Evolutionary conservation across 768 basidiomycete species (phyloP).

Genomic region (Leccinum imitatum): DNA sequence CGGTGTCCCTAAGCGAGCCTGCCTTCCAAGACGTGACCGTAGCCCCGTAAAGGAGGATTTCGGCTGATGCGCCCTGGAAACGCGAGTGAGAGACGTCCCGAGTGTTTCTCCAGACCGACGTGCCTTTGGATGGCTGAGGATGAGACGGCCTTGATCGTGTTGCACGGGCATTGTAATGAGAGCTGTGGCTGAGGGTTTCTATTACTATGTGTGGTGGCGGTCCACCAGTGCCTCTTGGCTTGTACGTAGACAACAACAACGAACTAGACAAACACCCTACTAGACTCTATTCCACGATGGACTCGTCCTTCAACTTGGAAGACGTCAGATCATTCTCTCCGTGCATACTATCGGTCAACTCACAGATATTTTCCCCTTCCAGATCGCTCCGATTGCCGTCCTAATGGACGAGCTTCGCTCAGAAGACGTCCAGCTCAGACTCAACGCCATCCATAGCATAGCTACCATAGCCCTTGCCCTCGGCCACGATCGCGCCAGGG

Average conservation of each 20-base stretch:
- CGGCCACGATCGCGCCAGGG: slow-evolving; percentile 90
- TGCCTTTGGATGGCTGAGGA: slow-evolving; percentile 67
- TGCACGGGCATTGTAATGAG: slow-evolving; percentile 54
- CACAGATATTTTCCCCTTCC: slow-evolving; percentile 8
- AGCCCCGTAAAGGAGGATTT: slow-evolving; percentile 79
- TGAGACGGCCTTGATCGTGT: slow-evolving; percentile 40
- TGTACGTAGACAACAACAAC: not conserved
- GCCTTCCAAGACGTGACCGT: slow-evolving; percentile 87
- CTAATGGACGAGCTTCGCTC: slow-evolving; percentile 98
- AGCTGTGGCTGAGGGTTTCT: slow-evolving; percentile 12
- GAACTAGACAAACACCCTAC: not conserved
- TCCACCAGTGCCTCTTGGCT: not conserved
- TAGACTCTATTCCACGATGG: slow-evolving; percentile 45
- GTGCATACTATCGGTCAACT: slow-evolving; percentile 15
- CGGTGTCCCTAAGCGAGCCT: slow-evolving; percentile 33
- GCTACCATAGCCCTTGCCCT: slow-evolving; percentile 97
- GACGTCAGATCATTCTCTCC: slow-evolving; percentile 49
- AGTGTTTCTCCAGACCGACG: not conserved
- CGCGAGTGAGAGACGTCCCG: no score
- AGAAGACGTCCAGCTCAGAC: slow-evolving; percentile 93
- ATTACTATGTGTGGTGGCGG: slow-evolving; percentile 17
- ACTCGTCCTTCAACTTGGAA: slow-evolving; percentile 62
- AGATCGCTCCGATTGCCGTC: slow-evolving; percentile 94
- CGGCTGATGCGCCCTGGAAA: slow-evolving; percentile 59
- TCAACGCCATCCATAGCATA: slow-evolving; percentile 96